phyloP scores from a whole-genome alignment of 1,284 basidiomycete genomes.

The Cryptococcus depauperatus region DNA sequence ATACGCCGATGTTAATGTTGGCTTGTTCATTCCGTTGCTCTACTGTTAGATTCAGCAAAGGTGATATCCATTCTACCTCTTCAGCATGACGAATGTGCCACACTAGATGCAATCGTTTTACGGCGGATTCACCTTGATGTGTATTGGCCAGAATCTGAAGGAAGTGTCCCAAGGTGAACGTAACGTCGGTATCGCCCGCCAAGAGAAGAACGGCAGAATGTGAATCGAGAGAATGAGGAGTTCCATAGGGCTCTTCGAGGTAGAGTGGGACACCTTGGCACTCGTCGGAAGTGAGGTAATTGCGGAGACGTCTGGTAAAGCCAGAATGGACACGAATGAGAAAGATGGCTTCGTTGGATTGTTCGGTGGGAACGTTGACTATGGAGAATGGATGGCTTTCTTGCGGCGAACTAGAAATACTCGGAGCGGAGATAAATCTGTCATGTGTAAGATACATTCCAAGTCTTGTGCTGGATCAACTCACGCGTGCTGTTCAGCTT shows the following conservation, averaged over 20 bases:
- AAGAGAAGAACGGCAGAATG: constrained; percentile 35
- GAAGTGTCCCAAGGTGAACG: constrained; percentile 30
- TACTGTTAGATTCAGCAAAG: constrained; percentile 13
- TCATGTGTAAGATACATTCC: background rate
- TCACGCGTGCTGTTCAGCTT: constrained; percentile 52
- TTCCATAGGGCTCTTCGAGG: constrained; percentile 43
- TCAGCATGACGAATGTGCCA: constrained; percentile 35
- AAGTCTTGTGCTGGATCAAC: constrained; percentile 5
- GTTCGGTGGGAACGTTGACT: constrained; percentile 27
- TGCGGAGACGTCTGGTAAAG: constrained; percentile 27
- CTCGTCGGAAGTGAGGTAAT: constrained; percentile 12
- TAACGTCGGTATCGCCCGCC: constrained; percentile 39
- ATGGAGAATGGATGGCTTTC: constrained; percentile 44
- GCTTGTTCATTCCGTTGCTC: background rate
- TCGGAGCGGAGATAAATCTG: constrained; percentile 36
- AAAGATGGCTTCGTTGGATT: constrained; percentile 25
- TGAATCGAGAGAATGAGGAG: constrained; percentile 16
- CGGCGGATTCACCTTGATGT: constrained; percentile 15
- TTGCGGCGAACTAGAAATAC: constrained; percentile 26
- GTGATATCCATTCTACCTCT: constrained; percentile 21
- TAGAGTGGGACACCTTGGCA: constrained; percentile 20
- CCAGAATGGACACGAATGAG: constrained; percentile 37
- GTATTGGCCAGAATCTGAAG: constrained; percentile 18
- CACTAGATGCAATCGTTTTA: constrained; percentile 28
- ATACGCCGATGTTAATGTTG: constrained; percentile 15